A percentile compares a stretch with the other conserved stretches of the same genome.
Evolutionary conservation across 768 basidiomycete genomes (phyloP).

Genomic region (Lentinula aciculospora): DNA sequence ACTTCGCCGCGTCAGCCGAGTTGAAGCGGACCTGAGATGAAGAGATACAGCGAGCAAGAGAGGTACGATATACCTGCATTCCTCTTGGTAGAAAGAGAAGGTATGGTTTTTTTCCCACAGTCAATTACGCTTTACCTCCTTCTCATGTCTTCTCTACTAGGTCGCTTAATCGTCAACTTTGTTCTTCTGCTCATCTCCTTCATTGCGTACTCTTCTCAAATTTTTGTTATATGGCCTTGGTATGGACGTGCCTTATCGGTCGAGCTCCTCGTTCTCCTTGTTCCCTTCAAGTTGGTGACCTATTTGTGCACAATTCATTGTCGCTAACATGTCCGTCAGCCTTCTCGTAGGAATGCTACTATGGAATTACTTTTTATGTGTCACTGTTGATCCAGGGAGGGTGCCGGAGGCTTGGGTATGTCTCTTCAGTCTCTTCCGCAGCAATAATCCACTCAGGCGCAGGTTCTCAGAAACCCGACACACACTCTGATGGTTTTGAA

Average conservation of each 20-base stretch:
- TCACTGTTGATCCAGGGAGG: constrained; percentile 76
- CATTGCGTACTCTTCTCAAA: constrained; percentile 71
- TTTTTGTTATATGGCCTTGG: constrained; percentile 83
- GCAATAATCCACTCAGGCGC: not conserved
- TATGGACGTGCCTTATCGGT: constrained; percentile 72
- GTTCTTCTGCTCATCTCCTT: constrained; percentile 76
- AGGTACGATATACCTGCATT: not conserved
- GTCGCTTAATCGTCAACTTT: constrained; percentile 59
- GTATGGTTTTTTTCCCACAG: not conserved
- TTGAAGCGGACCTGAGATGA: constrained; percentile 1
- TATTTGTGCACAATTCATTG: not conserved
- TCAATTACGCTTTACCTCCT: not conserved
- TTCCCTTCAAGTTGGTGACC: constrained; percentile 83
- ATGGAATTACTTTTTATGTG: constrained; percentile 86
- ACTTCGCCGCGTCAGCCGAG: constrained; percentile 5
- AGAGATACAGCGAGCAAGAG: not conserved
- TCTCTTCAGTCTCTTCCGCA: not conserved
- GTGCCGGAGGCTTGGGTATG: constrained; percentile 80
- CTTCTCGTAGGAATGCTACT: constrained; percentile 69
- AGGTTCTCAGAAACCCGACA: constrained; percentile 63
- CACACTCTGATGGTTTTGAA: constrained; percentile 69
- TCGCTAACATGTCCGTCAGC: constrained; percentile 34
- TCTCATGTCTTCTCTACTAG: constrained; percentile 40
- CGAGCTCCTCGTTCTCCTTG: constrained; percentile 68
- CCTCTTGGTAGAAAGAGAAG: not conserved